Evolutionary conservation across 2,329 filamentous ascomycete species (phyloP).

Genomic region (Periconia digitata): DNA sequence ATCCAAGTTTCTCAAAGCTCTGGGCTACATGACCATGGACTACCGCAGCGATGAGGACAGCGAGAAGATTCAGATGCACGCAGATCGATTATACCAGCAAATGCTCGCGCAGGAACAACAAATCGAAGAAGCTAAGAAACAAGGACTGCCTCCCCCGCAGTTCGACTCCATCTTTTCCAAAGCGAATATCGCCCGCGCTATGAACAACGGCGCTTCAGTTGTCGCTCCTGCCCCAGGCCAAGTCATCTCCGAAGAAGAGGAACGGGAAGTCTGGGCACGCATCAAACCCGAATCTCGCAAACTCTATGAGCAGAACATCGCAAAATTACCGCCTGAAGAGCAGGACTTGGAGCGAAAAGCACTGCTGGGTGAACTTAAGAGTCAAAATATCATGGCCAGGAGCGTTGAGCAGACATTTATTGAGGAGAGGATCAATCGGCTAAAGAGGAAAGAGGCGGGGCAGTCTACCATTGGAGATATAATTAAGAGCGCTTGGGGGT

Average conservation of each 20-base stretch:
- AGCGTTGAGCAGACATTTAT: slow-evolving; percentile 36
- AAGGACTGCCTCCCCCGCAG: slow-evolving; percentile 55
- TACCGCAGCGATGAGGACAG: slow-evolving; percentile 72
- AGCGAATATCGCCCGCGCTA: slow-evolving; percentile 30
- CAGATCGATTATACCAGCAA: slow-evolving; percentile 83
- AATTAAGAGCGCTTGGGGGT: slow-evolving; percentile 42
- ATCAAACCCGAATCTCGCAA: slow-evolving; percentile 33
- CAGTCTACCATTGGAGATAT: slow-evolving; percentile 42
- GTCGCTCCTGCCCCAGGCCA: slow-evolving; percentile 6
- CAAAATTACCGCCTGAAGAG: slow-evolving; percentile 29
- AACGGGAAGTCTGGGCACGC: slow-evolving; percentile 29
- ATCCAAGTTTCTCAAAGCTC: slow-evolving; percentile 83
- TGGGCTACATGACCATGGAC: slow-evolving; percentile 78
- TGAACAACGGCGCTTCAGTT: slow-evolving; percentile 19
- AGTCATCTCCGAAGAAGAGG: slow-evolving; percentile 12
- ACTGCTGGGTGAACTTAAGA: slow-evolving; percentile 37
- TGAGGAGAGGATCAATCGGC: slow-evolving; percentile 37
- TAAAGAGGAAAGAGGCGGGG: slow-evolving; percentile 38
- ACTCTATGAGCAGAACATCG: slow-evolving; percentile 37
- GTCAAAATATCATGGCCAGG: slow-evolving; percentile 32
- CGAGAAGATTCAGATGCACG: slow-evolving; percentile 86
- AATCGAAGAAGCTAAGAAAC: slow-evolving; percentile 68
- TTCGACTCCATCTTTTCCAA: slow-evolving; percentile 60
- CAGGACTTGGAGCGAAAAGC: slow-evolving; percentile 39
- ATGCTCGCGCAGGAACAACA: slow-evolving; percentile 80